Percentiles rank a stretch among this genome's conserved stretches.
These are phyloP conservation scores for Aristolochia californica DNA, from an alignment of 164 flowering plant genomes.

Conservation along the genomic window DNA sequence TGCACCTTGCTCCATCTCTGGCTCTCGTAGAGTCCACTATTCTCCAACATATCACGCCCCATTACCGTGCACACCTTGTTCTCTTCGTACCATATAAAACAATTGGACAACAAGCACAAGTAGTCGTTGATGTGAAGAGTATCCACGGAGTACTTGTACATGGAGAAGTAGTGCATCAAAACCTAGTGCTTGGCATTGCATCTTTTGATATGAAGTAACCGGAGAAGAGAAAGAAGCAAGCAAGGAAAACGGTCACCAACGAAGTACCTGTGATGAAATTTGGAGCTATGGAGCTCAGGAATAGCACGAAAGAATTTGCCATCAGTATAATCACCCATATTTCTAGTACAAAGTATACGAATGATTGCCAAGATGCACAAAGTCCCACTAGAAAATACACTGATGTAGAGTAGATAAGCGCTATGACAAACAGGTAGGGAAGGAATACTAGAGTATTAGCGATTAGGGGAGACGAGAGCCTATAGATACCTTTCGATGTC, in stretches of 20 bases:
- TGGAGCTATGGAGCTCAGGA: slow-evolving; percentile 80
- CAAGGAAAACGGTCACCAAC: slow-evolving; percentile 54
- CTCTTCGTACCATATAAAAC: slow-evolving; percentile 64
- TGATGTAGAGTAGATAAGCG: slow-evolving; percentile 57
- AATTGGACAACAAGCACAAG: slow-evolving; percentile 50
- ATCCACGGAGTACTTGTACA: slow-evolving; percentile 89
- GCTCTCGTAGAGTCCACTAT: slow-evolving; percentile 58
- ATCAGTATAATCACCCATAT: slow-evolving; percentile 75
- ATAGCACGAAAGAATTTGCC: slow-evolving; percentile 91
- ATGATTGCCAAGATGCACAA: slow-evolving; percentile 66
- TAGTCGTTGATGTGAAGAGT: slow-evolving; percentile 86
- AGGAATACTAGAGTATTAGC: slow-evolving; percentile 89
- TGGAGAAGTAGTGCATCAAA: slow-evolving; percentile 77
- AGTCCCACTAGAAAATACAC: slow-evolving; percentile 88
- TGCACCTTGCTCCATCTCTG: slow-evolving; percentile 76
- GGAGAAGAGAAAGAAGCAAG: slow-evolving; percentile 84
- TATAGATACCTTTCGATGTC: slow-evolving; percentile 75
- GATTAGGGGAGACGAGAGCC: slow-evolving; percentile 68
- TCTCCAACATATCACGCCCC: slow-evolving; percentile 61
- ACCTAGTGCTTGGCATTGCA: slow-evolving; percentile 75
- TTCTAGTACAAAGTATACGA: slow-evolving; percentile 63
- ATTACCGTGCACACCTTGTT: slow-evolving; percentile 49
- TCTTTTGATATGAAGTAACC: slow-evolving; percentile 84
- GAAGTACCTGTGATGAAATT: slow-evolving; percentile 87
- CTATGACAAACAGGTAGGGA: slow-evolving; percentile 66